Evolutionary conservation across 805 yeast species (phyloP).

Genomic region (Starmerella stigmatis): DNA sequence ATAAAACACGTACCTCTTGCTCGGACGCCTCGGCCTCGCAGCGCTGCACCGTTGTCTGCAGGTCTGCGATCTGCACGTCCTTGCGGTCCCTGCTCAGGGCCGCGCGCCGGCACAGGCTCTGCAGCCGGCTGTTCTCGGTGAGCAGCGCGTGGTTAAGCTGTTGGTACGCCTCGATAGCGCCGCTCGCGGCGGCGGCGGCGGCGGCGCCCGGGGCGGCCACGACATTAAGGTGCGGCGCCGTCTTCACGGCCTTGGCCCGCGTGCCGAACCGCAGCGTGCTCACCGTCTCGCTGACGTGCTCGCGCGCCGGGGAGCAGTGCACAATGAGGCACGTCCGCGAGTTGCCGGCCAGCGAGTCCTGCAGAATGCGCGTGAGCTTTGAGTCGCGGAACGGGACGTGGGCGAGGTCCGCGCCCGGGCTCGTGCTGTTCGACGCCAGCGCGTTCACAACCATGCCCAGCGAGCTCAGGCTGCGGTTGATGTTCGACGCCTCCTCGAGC

Average conservation of each 20-base stretch:
- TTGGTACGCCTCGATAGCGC: not conserved
- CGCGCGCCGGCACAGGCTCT: slow-evolving; percentile 1
- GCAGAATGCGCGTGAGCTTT: slow-evolving; percentile 63
- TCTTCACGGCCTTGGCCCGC: slow-evolving; percentile 53
- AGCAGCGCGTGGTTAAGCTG: slow-evolving; percentile 2
- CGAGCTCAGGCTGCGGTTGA: slow-evolving; percentile 66
- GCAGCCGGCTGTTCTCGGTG: slow-evolving; percentile 11
- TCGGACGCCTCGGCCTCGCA: not conserved
- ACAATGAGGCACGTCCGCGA: slow-evolving; percentile 64
- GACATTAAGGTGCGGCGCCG: slow-evolving; percentile 1
- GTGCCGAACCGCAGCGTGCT: slow-evolving; percentile 67
- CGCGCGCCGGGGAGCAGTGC: slow-evolving; percentile 56
- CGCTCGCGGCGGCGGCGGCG: not conserved
- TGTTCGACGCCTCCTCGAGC: slow-evolving; percentile 73
- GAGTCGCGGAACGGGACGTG: slow-evolving; percentile 73
- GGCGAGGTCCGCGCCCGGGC: not conserved
- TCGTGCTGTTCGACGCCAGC: slow-evolving; percentile 50
- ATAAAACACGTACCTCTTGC: slow-evolving; percentile 3
- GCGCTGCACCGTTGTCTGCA: slow-evolving; percentile 1
- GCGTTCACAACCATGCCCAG: slow-evolving; percentile 74
- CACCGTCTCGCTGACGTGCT: slow-evolving; percentile 52
- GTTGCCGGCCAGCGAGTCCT: slow-evolving; percentile 75
- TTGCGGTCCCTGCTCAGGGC: not conserved
- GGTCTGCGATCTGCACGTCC: not conserved
- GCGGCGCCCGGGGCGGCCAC: not conserved